These are phyloP conservation scores for Durotheca rogersii DNA, from an alignment of 495 filamentous ascomycete genomes.

Conservation along the genomic window DNA sequence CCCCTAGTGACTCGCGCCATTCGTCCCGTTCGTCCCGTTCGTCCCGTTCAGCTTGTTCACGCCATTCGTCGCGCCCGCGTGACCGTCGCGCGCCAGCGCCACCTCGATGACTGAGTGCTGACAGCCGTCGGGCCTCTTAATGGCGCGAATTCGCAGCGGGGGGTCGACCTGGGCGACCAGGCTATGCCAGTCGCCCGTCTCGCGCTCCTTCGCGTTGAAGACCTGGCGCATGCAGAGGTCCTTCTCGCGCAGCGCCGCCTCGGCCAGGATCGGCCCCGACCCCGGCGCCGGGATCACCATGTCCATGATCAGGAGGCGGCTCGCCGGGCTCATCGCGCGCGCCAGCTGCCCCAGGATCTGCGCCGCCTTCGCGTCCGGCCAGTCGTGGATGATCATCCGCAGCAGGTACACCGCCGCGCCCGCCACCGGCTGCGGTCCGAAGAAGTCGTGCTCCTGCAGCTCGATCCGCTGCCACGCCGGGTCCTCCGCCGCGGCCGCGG, in stretches of 20 bases:
- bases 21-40: no score
- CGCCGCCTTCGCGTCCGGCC: slow-evolving; percentile 38
- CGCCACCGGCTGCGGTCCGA: slow-evolving; percentile 44
- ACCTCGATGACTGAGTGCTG: slow-evolving; percentile 1
- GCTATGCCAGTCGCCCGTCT: slow-evolving; percentile 39
- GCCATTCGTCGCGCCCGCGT: no score
- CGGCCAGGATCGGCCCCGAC: slow-evolving; percentile 22
- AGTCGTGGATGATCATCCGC: slow-evolving; percentile 54
- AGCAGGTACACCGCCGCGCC: slow-evolving; percentile 52
- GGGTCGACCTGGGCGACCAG: slow-evolving; percentile 13
- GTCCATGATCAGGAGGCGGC: slow-evolving; percentile 42
- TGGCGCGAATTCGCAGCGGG: slow-evolving; percentile 18
- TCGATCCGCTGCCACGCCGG: slow-evolving; percentile 28
- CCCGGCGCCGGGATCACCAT: slow-evolving; percentile 43
- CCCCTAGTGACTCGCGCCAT: no score
- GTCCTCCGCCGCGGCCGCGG: background rate
- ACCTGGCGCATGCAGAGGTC: slow-evolving; percentile 45
- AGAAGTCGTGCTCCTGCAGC: slow-evolving; percentile 49
- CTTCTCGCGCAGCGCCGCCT: slow-evolving; percentile 36
- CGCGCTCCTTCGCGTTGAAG: slow-evolving; percentile 44
- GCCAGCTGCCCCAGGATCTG: slow-evolving; percentile 45
- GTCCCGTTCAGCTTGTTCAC: no score
- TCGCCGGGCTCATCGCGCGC: slow-evolving; percentile 26
- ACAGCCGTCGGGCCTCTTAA: background rate
- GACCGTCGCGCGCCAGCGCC: no score